phyloP scores from a whole-genome alignment of 148 eudicot genomes.

The Spergularia bocconei region DNA sequence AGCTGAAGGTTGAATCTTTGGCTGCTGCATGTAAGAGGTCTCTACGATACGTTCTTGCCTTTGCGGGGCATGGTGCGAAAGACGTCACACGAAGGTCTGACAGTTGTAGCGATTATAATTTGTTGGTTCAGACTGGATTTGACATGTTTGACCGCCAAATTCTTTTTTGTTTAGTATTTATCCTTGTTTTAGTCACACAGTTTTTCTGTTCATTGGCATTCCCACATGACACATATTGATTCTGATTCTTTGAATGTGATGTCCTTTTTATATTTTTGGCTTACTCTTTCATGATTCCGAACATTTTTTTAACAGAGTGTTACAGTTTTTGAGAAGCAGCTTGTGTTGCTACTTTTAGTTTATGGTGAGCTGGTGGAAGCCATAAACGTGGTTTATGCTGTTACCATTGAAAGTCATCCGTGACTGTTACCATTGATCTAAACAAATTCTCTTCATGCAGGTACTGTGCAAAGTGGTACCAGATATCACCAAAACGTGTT shows the following conservation, averaged over 20 bases:
- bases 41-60: conserved; percentile 91
- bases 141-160: not conserved
- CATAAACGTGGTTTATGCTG: too few relatives aligned
- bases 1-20: conserved; percentile 80
- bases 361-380: too few relatives aligned
- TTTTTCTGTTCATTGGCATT: not conserved
- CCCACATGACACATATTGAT: not conserved
- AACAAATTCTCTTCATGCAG: conserved; percentile 35
- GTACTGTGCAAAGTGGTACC: conserved; percentile 93
- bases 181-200: not conserved
- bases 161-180: not conserved
- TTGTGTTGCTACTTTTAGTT: too few relatives aligned
- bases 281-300: too few relatives aligned
- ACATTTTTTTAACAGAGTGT: too few relatives aligned
- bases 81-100: conserved; percentile 96
- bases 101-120: conserved; percentile 1
- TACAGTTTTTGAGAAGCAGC: too few relatives aligned
- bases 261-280: too few relatives aligned
- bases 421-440: not conserved
- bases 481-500: conserved; percentile 69
- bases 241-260: too few relatives aligned
- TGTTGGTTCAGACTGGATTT: conserved; percentile 1
- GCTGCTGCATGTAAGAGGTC: conserved; percentile 82
- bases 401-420: too few relatives aligned
- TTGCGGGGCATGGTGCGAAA: conserved; percentile 93